Conservation (phyloP, 352 stramenopile genomes). For the Pythium rishiriense region DNA sequence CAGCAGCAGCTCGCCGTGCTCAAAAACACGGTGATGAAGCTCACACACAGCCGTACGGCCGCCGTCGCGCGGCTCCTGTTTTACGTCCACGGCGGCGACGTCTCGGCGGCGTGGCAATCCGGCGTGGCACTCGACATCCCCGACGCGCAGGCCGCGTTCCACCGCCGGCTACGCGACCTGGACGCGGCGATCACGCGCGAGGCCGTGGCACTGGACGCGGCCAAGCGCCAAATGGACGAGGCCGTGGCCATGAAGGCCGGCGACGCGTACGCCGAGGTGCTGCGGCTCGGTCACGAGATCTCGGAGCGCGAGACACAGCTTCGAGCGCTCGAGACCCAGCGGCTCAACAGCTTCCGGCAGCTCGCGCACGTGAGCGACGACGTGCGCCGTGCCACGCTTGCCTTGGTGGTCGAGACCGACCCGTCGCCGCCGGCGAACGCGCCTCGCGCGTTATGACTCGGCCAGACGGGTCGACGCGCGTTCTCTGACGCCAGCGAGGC, state of each 20-base stretch:
- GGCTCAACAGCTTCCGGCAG: slow-evolving; percentile 43
- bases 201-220: slow-evolving; percentile 29
- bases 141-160: slow-evolving; percentile 44
- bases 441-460: too few species aligned
- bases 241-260: slow-evolving; percentile 56
- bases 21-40: slow-evolving; percentile 28
- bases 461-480: too few species aligned
- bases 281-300: slow-evolving; percentile 51
- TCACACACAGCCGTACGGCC: slow-evolving; percentile 45
- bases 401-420: slow-evolving; percentile 23
- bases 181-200: slow-evolving; percentile 46
- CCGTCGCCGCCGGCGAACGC: neutral
- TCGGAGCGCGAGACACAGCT: slow-evolving; percentile 39
- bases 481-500: too few species aligned
- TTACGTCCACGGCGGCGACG: slow-evolving; percentile 48
- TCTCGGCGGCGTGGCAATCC: slow-evolving; percentile 27
- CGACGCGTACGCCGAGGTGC: slow-evolving; percentile 51
- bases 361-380: slow-evolving; percentile 56
- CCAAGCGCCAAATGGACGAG: slow-evolving; percentile 59
- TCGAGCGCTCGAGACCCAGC: slow-evolving; percentile 43
- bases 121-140: slow-evolving; percentile 42
- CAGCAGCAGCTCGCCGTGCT: slow-evolving; percentile 12
- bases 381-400: slow-evolving; percentile 42
- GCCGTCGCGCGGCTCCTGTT: slow-evolving; percentile 47
- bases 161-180: slow-evolving; percentile 47